phyloP scores from a whole-genome alignment of 192 early-diverging fungal species.

The Anaeromyces robustus region DNA sequence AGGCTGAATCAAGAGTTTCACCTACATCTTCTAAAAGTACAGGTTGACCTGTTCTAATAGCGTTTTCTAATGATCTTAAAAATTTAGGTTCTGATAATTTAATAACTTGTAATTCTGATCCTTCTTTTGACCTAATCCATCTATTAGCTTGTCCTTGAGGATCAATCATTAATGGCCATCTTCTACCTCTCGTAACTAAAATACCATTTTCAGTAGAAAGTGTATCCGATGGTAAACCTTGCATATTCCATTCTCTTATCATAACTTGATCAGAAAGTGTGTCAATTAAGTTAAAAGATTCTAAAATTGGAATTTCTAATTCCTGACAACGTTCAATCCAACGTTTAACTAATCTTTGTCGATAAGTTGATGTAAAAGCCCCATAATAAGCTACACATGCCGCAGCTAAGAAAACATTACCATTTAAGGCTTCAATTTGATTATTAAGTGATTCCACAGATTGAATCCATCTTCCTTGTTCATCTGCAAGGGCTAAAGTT shows the following conservation, averaged over 20 bases:
- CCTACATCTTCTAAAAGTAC: conserved; percentile 47
- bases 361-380: conserved; percentile 1
- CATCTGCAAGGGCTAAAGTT: conserved; percentile 36
- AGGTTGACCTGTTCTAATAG: conserved; percentile 36
- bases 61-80: conserved; percentile 39
- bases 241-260: conserved; percentile 2
- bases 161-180: neutral
- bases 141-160: neutral
- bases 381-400: conserved; percentile 8
- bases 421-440: conserved; percentile 3
- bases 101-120: neutral
- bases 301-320: conserved; percentile 2
- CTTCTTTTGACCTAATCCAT: neutral
- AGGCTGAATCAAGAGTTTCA: conserved; percentile 39
- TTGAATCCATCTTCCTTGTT: conserved; percentile 43
- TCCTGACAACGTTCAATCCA: conserved; percentile 1
- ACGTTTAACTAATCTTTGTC: neutral
- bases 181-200: neutral
- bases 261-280: conserved; percentile 1
- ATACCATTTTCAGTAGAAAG: neutral
- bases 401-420: conserved; percentile 4
- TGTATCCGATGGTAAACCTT: neutral
- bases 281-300: conserved; percentile 1
- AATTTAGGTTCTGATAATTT: conserved; percentile 26
- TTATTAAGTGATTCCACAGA: conserved; percentile 19